Evolutionary conservation across 805 yeast species (phyloP).

Genomic region (Lipomyces sp.): DNA sequence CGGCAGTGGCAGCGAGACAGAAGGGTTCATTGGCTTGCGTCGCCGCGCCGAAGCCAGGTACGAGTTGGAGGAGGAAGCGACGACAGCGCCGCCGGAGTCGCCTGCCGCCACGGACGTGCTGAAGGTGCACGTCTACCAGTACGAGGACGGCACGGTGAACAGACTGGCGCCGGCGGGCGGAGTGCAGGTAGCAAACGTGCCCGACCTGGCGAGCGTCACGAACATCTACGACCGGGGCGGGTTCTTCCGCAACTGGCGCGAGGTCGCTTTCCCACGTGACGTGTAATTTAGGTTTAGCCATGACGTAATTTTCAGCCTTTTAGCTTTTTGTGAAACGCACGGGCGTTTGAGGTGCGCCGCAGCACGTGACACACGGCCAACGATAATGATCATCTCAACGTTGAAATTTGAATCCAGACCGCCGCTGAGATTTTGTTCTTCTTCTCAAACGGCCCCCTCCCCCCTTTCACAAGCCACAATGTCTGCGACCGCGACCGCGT

Average conservation of each 20-base stretch:
- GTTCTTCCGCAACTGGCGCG: constrained; percentile 34
- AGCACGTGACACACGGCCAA: too few species aligned
- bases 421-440: background rate
- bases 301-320: too few species aligned
- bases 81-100: constrained; percentile 4
- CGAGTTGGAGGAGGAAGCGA: background rate
- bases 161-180: constrained; percentile 29
- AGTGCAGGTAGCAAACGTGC: constrained; percentile 31
- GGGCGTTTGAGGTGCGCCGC: too few species aligned
- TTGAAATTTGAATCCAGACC: too few species aligned
- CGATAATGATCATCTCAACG: too few species aligned
- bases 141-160: constrained; percentile 31
- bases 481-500: background rate
- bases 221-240: constrained; percentile 41
- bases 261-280: constrained; percentile 31
- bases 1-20: constrained; percentile 29
- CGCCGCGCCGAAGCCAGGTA: background rate
- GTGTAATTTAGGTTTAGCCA: constrained; percentile 2
- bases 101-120: constrained; percentile 2
- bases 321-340: too few species aligned
- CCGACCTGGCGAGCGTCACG: constrained; percentile 36
- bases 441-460: background rate
- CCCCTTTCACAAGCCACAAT: background rate
- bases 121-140: constrained; percentile 17
- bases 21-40: background rate